Evolutionary conservation across 805 yeast genomes (phyloP).

Genomic region (Lipomyces anomalus): DNA sequence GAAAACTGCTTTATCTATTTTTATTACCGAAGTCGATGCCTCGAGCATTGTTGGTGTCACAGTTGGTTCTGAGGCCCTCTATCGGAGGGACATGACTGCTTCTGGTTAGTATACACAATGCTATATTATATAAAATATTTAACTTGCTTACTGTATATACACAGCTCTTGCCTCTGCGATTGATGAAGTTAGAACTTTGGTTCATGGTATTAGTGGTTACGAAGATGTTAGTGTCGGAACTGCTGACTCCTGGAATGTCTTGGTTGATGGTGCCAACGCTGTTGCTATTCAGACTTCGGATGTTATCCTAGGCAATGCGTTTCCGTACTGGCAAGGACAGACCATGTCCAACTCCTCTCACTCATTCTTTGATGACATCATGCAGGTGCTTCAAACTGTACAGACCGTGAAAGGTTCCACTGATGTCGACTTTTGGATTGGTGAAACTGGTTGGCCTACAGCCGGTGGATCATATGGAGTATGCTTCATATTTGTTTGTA

Average conservation of each 20-base stretch:
- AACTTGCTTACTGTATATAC: not conserved
- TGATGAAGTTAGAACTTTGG: conserved; percentile 51
- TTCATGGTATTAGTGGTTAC: conserved; percentile 62
- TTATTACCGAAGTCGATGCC: conserved; percentile 67
- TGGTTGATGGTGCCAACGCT: conserved; percentile 69
- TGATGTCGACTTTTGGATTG: conserved; percentile 82
- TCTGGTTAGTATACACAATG: conserved; percentile 27
- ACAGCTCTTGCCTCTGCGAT: conserved; percentile 62
- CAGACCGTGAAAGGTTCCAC: conserved; percentile 83
- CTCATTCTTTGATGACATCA: conserved; percentile 93
- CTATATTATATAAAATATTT: too few relatives aligned
- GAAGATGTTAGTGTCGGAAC: conserved; percentile 57
- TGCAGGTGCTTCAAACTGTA: conserved; percentile 90
- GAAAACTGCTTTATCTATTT: conserved; percentile 59
- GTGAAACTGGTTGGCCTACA: conserved; percentile 98
- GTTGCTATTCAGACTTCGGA: conserved; percentile 79
- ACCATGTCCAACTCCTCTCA: conserved; percentile 72
- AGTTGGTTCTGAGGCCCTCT: conserved; percentile 94
- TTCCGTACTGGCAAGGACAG: conserved; percentile 99
- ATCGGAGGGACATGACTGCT: conserved; percentile 83
- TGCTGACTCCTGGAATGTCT: conserved; percentile 92
- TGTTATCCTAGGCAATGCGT: conserved; percentile 86
- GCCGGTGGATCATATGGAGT: conserved; percentile 70
- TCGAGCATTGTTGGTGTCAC: conserved; percentile 67
- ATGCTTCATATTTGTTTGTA: too few relatives aligned